Percentiles rank a stretch among this genome's conserved stretches.
Conservation (phyloP, 176 grass and related monocot species). For the Aegilops umbellulata region DNA sequence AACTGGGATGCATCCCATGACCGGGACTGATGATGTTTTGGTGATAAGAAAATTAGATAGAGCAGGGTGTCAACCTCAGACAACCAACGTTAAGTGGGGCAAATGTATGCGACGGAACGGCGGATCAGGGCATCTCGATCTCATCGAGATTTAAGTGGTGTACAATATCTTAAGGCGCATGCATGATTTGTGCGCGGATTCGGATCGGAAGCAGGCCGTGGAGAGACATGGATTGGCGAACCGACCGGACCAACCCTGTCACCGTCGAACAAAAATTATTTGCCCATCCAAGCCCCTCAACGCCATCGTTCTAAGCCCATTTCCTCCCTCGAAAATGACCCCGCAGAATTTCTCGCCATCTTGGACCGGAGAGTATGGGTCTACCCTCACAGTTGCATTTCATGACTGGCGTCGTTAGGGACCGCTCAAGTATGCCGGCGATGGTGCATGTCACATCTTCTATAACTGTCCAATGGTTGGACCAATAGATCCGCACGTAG, state of each 20-base stretch:
- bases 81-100: too few relatives aligned
- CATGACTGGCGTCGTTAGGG: neutral
- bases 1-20: too few relatives aligned
- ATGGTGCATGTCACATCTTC: neutral
- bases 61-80: too few relatives aligned
- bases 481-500: neutral
- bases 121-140: too few relatives aligned
- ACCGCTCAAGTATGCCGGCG: neutral
- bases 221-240: conserved; percentile 27
- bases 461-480: neutral
- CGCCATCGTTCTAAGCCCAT: neutral
- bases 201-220: neutral
- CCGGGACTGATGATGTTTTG: too few relatives aligned
- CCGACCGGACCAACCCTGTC: neutral
- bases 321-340: conserved; percentile 8
- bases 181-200: neutral
- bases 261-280: neutral
- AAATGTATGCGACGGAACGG: too few relatives aligned
- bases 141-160: too few relatives aligned
- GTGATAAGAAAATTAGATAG: too few relatives aligned
- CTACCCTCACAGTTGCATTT: neutral
- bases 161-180: too few relatives aligned
- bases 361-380: neutral
- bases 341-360: neutral
- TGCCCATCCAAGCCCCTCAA: neutral